Evolutionary conservation across 2,329 filamentous ascomycete species (phyloP).

Genomic region (Neonectria punicea): DNA sequence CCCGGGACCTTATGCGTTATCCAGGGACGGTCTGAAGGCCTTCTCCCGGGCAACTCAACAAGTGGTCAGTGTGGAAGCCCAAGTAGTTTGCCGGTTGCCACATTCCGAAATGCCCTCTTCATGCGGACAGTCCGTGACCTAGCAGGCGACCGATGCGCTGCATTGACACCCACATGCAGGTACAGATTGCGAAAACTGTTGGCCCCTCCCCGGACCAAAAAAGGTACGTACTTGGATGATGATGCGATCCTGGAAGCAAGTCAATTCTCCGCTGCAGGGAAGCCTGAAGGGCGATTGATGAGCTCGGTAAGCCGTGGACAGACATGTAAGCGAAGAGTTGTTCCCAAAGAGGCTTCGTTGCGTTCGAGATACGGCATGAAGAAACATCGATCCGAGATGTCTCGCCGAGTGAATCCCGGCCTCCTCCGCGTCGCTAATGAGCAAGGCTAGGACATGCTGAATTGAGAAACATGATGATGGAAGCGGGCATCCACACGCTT

Average conservation of each 20-base stretch:
- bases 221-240: background rate
- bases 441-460: background rate
- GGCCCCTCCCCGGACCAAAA: too few species aligned
- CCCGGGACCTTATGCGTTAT: background rate
- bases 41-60: background rate
- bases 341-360: too few species aligned
- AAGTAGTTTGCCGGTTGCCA: background rate
- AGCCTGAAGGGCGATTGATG: background rate
- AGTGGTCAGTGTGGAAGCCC: background rate
- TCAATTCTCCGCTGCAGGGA: background rate
- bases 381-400: background rate
- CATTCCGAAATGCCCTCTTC: background rate
- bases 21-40: background rate
- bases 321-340: background rate
- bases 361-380: background rate
- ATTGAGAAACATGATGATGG: background rate
- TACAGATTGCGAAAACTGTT: background rate
- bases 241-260: background rate
- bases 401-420: background rate
- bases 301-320: background rate
- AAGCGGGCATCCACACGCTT: background rate
- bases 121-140: background rate
- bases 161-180: background rate
- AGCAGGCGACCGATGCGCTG: background rate
- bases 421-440: background rate